Evolutionary conservation across 2,329 filamentous ascomycete genomes (phyloP).

Genomic region (Mollisiaceae sp.): DNA sequence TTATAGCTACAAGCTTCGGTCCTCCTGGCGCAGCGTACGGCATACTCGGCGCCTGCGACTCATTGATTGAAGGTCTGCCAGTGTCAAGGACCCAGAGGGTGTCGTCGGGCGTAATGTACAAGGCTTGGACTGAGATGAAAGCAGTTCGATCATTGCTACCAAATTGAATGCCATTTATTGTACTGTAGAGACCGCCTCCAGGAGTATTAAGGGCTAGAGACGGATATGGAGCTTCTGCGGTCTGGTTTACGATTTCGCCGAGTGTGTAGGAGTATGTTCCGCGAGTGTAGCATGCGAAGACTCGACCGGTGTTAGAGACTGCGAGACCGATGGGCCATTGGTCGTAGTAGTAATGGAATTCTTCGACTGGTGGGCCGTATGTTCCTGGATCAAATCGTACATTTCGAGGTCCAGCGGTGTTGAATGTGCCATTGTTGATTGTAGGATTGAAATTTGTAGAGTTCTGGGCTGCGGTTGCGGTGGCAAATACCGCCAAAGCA

Average conservation of each 20-base stretch:
- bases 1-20: conserved; percentile 51
- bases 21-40: conserved; percentile 52
- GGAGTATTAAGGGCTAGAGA: conserved; percentile 46
- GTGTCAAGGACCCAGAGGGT: conserved; percentile 53
- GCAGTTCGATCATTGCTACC: conserved; percentile 49
- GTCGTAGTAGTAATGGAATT: conserved; percentile 54
- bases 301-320: conserved; percentile 48
- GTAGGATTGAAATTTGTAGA: conserved; percentile 17
- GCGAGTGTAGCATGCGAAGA: conserved; percentile 53
- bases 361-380: conserved; percentile 52
- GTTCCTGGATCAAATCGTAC: conserved; percentile 53
- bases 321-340: conserved; percentile 54
- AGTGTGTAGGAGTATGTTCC: conserved; percentile 52
- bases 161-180: conserved; percentile 49
- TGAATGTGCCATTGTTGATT: conserved; percentile 21
- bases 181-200: conserved; percentile 27
- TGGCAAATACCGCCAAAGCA: conserved; percentile 5
- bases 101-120: conserved; percentile 51
- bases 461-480: conserved; percentile 14
- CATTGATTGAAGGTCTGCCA: conserved; percentile 49
- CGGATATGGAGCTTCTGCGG: conserved; percentile 53
- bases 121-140: conserved; percentile 51
- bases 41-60: conserved; percentile 46
- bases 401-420: conserved; percentile 20
- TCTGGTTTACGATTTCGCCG: conserved; percentile 52